Evolutionary conservation across 129 eudicot genomes (phyloP).

Genomic region (Pseudognaphalium luteoalbum): DNA sequence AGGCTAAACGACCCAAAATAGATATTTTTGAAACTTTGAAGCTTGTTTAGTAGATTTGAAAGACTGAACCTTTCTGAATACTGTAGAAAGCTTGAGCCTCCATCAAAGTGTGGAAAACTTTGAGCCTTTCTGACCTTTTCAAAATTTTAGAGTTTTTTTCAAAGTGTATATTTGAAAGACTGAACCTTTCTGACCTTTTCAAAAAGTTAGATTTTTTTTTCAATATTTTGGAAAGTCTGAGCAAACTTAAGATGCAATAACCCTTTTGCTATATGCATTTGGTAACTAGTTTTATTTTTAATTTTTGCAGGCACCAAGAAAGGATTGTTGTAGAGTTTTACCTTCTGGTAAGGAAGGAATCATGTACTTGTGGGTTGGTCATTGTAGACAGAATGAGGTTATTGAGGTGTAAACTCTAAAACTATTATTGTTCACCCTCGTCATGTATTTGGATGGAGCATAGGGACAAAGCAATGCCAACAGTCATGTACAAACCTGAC

Average conservation of each 20-base stretch:
- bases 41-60: too few species aligned
- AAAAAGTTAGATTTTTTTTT: background rate
- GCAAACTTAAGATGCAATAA: background rate
- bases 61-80: too few species aligned
- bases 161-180: too few species aligned
- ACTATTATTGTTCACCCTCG: background rate
- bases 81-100: background rate
- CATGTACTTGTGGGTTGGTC: constrained; percentile 63
- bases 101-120: too few species aligned
- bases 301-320: constrained; percentile 72
- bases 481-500: constrained; percentile 6
- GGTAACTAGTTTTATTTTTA: background rate
- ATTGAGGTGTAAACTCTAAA: constrained; percentile 40
- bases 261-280: background rate
- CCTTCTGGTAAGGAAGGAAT: constrained; percentile 45
- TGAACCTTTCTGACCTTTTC: too few species aligned
- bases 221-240: background rate
- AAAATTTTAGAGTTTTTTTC: too few species aligned
- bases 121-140: background rate
- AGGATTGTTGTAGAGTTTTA: constrained; percentile 79
- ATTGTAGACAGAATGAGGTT: constrained; percentile 62
- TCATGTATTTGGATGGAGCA: constrained; percentile 7
- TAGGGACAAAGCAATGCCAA: background rate
- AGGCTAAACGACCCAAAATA: too few species aligned
- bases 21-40: too few species aligned